phyloP scores from a whole-genome alignment of 75 land plant genomes.

The Selaginella moellendorffii region DNA sequence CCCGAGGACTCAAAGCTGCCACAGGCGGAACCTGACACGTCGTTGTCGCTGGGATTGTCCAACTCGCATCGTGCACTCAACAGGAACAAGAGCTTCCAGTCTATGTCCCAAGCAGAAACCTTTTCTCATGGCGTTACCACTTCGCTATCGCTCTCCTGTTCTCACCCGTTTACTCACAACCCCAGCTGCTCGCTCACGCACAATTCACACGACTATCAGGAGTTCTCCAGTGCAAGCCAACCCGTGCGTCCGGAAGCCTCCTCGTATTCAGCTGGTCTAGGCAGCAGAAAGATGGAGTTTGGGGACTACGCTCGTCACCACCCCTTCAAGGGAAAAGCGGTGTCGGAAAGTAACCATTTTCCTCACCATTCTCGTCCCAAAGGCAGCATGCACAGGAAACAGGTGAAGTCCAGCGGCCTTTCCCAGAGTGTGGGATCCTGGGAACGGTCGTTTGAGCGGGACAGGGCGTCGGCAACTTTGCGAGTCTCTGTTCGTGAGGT shows the following conservation, averaged over 20 bases:
- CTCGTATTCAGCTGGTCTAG: not conserved
- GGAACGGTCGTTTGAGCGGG: not conserved
- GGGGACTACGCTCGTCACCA: too few species aligned
- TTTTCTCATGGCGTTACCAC: constrained; percentile 66
- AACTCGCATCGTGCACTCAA: not conserved
- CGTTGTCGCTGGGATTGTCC: not conserved
- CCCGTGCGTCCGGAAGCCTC: constrained; percentile 42
- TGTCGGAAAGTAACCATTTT: not conserved
- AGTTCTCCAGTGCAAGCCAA: constrained; percentile 55
- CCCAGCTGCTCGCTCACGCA: constrained; percentile 93
- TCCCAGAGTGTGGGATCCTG: too few species aligned
- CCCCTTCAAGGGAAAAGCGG: not conserved
- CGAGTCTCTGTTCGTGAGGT: not conserved
- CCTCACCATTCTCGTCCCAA: not conserved
- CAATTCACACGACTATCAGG: constrained; percentile 61
- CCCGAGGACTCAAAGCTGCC: not conserved
- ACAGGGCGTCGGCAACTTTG: not conserved
- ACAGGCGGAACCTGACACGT: not conserved
- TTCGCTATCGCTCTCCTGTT: constrained; percentile 70
- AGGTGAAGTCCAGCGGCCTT: not conserved
- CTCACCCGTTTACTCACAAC: constrained; percentile 69
- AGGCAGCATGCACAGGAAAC: not conserved
- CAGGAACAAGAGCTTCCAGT: not conserved
- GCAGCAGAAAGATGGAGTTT: not conserved
- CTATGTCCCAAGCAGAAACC: constrained; percentile 24